A percentile compares a stretch with the other conserved stretches of the same genome.
phyloP scores from a whole-genome alignment of 2,329 filamentous ascomycete species.

The Cladosporium sp. region DNA sequence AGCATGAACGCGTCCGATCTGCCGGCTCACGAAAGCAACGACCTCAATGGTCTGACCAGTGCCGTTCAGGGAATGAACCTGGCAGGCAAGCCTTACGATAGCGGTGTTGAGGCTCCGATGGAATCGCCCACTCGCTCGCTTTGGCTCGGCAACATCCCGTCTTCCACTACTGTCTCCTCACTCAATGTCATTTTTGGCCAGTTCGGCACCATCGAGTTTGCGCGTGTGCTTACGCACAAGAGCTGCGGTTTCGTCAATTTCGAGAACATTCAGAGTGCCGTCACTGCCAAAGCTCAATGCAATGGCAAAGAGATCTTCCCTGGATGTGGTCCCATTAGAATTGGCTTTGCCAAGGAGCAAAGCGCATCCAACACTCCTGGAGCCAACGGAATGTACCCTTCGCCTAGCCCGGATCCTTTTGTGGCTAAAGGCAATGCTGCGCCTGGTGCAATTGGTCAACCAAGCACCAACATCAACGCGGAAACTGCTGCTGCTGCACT shows the following conservation, averaged over 20 bases:
- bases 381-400: slow-evolving; percentile 80
- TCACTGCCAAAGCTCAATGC: slow-evolving; percentile 78
- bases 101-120: slow-evolving; percentile 70
- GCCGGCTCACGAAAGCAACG: slow-evolving; percentile 66
- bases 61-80: slow-evolving; percentile 78
- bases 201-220: slow-evolving; percentile 88
- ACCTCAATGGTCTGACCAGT: slow-evolving; percentile 75
- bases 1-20: slow-evolving; percentile 72
- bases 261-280: slow-evolving; percentile 82
- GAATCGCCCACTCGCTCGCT: slow-evolving; percentile 89
- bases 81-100: slow-evolving; percentile 61
- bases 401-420: slow-evolving; percentile 85
- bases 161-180: slow-evolving; percentile 92
- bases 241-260: slow-evolving; percentile 99
- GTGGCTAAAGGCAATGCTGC: slow-evolving; percentile 35
- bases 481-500: slow-evolving; percentile 51
- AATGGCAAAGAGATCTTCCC: slow-evolving; percentile 99
- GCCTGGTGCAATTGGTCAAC: slow-evolving; percentile 29
- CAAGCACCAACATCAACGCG: slow-evolving; percentile 34
- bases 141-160: slow-evolving; percentile 96
- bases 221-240: slow-evolving; percentile 92
- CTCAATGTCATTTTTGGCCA: slow-evolving; percentile 90
- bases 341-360: slow-evolving; percentile 95
- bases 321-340: slow-evolving; percentile 86
- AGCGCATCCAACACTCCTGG: slow-evolving; percentile 84